Base-by-base conservation (phyloP, 305 asterid species). In the Fraxinus baroniana region DNA sequence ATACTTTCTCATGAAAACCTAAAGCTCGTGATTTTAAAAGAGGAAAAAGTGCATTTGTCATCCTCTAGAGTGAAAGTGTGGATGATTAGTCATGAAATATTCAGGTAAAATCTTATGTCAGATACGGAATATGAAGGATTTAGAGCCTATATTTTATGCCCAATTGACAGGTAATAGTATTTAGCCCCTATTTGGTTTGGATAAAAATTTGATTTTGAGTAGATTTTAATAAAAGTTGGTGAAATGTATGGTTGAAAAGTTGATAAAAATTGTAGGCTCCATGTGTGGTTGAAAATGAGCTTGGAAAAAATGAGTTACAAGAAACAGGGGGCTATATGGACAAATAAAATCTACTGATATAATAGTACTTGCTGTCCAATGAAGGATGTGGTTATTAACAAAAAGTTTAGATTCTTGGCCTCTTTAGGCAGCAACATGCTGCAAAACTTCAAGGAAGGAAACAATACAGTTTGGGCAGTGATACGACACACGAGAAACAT, bases 1-100 rank as follows among this genome's bases (percentile, higher is more conserved):
- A 77, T 44, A 1, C 79, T 79, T 79, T 66, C 74, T 52, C 18
- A 72, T 55, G 78, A 35, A 74, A 80, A 41, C 33, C 80, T 79
- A 66, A 66, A 73, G 80, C 71, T 75, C 76, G 62, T 24, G 78
- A 35, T n/a, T 66, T 24, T 68, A 3, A 26, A 12, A 68, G 37
- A 28, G 74, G 32, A 28, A 68, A 60, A 81, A 81, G 60, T 60
- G 76, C 28, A 80, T 49, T 75, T 62, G 32, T 36, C 20, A 15
- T 64, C 79, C 57, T 80, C 79, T 60, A 7, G 71, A 66, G 28
- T 75, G 37, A 20, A 78, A 73, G 28, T 32, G 55, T 68, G 57
- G 26, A 74, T 55, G 33, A 28, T 68, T 62, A 36, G 37, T 32
- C 77, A 49, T 64, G 79, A 57, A 60, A 80, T 66, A 60, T 20